Conservation (phyloP, 768 basidiomycete genomes). For the Lentinula boryana region DNA sequence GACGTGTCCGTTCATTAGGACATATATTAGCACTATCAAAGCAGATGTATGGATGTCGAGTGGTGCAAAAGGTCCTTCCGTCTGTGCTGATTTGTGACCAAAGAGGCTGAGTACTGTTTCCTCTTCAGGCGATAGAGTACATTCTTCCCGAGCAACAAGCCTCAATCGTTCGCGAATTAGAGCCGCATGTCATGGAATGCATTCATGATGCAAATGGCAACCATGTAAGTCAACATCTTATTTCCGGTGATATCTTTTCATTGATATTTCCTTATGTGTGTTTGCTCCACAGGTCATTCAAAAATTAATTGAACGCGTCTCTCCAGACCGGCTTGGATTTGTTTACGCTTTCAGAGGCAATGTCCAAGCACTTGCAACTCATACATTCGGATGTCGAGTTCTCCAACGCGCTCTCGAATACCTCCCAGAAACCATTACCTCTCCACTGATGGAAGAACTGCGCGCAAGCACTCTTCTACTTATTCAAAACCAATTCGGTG, state of each 20-base stretch:
- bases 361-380: slow-evolving; percentile 76
- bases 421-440: slow-evolving; percentile 60
- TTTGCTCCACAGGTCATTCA: slow-evolving; percentile 60
- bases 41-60: slow-evolving; percentile 96
- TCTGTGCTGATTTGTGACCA: neutral
- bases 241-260: neutral
- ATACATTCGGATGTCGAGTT: slow-evolving; percentile 93
- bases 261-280: neutral
- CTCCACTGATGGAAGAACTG: slow-evolving; percentile 77
- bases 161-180: slow-evolving; percentile 70
- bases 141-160: slow-evolving; percentile 75
- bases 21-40: slow-evolving; percentile 71
- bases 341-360: slow-evolving; percentile 71
- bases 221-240: slow-evolving; percentile 53
- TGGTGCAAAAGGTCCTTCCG: slow-evolving; percentile 76
- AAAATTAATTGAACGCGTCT: slow-evolving; percentile 79
- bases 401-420: slow-evolving; percentile 90
- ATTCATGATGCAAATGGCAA: slow-evolving; percentile 93
- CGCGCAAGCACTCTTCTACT: slow-evolving; percentile 63
- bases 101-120: slow-evolving; percentile 7
- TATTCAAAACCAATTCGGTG: slow-evolving; percentile 91
- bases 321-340: slow-evolving; percentile 71
- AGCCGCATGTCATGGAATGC: slow-evolving; percentile 74
- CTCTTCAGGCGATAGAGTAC: slow-evolving; percentile 72
- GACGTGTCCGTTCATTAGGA: neutral